Base-by-base conservation (phyloP, 768 basidiomycete genomes). In the Pleurotus eryngii region DNA sequence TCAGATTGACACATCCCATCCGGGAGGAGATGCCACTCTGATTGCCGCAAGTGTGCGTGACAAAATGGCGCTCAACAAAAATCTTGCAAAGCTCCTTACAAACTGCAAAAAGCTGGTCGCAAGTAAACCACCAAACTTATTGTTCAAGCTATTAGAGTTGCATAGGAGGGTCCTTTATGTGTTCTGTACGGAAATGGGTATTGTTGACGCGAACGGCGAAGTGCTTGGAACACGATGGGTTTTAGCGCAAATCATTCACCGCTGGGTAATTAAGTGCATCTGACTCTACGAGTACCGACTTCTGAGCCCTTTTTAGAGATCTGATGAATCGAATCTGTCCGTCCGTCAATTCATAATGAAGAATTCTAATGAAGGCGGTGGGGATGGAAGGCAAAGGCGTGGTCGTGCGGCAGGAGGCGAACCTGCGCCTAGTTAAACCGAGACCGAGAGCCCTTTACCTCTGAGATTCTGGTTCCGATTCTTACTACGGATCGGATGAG, bases 1-100 rank as follows among this genome's bases (percentile, higher is more conserved):
- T 46, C 53, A 57, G 3, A 65, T 70, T 22, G 64, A 71, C 49
- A 37, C 64, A 12, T 57, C 47, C 6, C 20, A 20, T 12, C 14
- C 26, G 5, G 49, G 26, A 17, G 49, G 49, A 4, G 26, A 53
- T 46, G 56, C 38, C 37, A 37, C 27, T 3, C 26, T 35, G 4
- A 42, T 22, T 27, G 8, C 18, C 12, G 14, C 37, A 38, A 30
- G 27, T 30, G 27, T 30, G 27, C 27, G 27, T 38, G 35, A 49
- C 20, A 49, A 49, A 22, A 14, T 37, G 18, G 24, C 30, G 17
- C 26, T 37, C 22, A 22, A 6, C 22, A 24, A 7, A 27, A 4
- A 5, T 8, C 15, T 37, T 12, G 7, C 56, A 27, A 57, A 26
- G 9, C 5, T 2, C 30, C 12, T 18, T 3, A 12, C 14, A 57